A percentile compares a stretch with the other conserved stretches of the same genome.
Evolutionary conservation across 1,284 basidiomycete genomes (phyloP).

Genomic region (Sanghuangporus weigelae): DNA sequence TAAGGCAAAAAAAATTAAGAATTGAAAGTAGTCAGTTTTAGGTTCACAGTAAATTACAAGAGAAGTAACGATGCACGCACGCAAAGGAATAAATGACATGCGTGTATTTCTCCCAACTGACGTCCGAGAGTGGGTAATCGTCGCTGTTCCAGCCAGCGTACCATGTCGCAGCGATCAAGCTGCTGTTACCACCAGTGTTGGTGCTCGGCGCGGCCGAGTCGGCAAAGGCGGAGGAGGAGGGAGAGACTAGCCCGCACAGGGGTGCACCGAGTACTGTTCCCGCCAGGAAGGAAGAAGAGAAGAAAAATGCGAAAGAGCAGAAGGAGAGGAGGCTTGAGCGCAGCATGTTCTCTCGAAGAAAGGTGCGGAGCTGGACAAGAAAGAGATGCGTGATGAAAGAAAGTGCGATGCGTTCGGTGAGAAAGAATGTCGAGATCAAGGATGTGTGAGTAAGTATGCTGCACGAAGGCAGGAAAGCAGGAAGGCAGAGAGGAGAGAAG

Average conservation of each 20-base stretch:
- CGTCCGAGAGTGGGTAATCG: slow-evolving; percentile 40
- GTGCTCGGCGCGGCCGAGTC: background rate
- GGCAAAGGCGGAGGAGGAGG: background rate
- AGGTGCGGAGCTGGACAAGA: too few relatives aligned
- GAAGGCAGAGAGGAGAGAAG: too few relatives aligned
- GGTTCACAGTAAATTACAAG: too few relatives aligned
- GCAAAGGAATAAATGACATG: slow-evolving; percentile 62
- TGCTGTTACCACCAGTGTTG: background rate
- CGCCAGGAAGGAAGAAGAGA: background rate
- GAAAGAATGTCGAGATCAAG: too few relatives aligned
- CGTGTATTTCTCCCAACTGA: slow-evolving; percentile 60
- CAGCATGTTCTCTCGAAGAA: too few relatives aligned
- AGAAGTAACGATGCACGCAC: slow-evolving; percentile 29
- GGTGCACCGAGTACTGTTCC: background rate
- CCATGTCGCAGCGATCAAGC: slow-evolving; percentile 49
- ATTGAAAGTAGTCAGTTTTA: too few relatives aligned
- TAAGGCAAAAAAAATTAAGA: too few relatives aligned
- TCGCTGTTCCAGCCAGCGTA: slow-evolving; percentile 56
- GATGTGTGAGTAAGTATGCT: too few relatives aligned
- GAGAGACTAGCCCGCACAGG: background rate
- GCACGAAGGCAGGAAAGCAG: too few relatives aligned
- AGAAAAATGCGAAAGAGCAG: background rate
- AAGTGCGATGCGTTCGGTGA: too few relatives aligned
- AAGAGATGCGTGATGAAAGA: too few relatives aligned
- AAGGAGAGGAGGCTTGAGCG: background rate